Percentiles rank a stretch among this genome's conserved stretches.
phyloP scores from a whole-genome alignment of 176 grass and related monocot species.

The Oryza punctata region DNA sequence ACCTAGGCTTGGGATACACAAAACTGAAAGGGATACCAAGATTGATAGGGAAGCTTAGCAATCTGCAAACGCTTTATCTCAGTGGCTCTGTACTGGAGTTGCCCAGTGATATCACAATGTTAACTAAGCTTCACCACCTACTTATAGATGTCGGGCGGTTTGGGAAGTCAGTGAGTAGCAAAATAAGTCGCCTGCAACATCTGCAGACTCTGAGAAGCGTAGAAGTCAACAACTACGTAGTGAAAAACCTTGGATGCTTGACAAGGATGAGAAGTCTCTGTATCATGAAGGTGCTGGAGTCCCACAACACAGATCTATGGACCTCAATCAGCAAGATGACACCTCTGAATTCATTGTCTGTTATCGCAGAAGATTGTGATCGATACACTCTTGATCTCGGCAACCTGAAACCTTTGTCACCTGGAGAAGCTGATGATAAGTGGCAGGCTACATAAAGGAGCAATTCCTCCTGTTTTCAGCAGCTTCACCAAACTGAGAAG shows the following conservation, averaged over 20 bases:
- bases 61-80: constrained; percentile 49
- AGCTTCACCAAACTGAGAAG: constrained; percentile 21
- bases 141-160: constrained; percentile 5
- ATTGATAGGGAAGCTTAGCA: constrained; percentile 36
- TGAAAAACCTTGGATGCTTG: constrained; percentile 27
- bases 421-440: constrained; percentile 43
- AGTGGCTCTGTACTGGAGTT: constrained; percentile 37
- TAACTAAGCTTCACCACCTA: constrained; percentile 45
- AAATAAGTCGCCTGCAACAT: constrained; percentile 1
- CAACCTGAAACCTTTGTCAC: constrained; percentile 9
- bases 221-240: constrained; percentile 18
- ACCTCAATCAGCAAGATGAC: constrained; percentile 43
- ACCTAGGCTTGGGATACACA: constrained; percentile 36
- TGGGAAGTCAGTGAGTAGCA: neutral
- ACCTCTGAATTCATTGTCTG: constrained; percentile 21
- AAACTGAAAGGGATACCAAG: constrained; percentile 40
- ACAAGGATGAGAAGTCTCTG: constrained; percentile 29
- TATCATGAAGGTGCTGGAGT: constrained; percentile 24
- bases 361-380: constrained; percentile 18
- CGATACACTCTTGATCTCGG: constrained; percentile 27
- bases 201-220: constrained; percentile 38
- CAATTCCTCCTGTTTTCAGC: constrained; percentile 1
- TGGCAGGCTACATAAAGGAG: constrained; percentile 31
- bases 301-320: constrained; percentile 37
- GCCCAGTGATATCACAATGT: constrained; percentile 27